Percentiles rank a stretch among this genome's conserved stretches.
Conservation (phyloP, 1,284 basidiomycete species). For the Stereum hirsutum region DNA sequence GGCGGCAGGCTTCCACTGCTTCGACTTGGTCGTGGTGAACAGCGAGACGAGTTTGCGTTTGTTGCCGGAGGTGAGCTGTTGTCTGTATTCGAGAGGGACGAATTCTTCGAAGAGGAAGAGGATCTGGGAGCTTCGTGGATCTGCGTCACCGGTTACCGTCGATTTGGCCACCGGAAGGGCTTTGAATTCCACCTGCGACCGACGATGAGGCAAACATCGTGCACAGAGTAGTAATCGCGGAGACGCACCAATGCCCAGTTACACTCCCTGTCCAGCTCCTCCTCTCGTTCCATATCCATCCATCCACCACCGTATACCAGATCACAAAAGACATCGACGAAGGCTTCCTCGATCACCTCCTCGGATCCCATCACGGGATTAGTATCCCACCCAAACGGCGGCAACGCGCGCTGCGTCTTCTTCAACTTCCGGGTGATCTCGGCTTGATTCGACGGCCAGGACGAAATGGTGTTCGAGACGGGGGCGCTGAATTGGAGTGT, state of each 20-base stretch:
- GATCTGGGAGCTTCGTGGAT: conserved; percentile 47
- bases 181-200: conserved; percentile 74
- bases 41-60: conserved; percentile 27
- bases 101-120: conserved; percentile 83
- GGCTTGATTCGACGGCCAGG: conserved; percentile 66
- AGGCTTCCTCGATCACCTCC: conserved; percentile 77
- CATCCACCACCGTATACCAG: conserved; percentile 74
- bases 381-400: conserved; percentile 80
- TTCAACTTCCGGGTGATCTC: conserved; percentile 72
- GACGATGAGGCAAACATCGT: not conserved
- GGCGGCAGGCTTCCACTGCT: conserved; percentile 68
- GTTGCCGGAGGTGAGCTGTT: conserved; percentile 48
- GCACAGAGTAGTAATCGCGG: not conserved
- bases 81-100: conserved; percentile 78
- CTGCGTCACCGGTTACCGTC: conserved; percentile 21
- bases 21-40: conserved; percentile 28
- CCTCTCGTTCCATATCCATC: conserved; percentile 66
- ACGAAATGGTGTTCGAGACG: conserved; percentile 49
- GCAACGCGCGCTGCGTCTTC: conserved; percentile 73
- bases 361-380: conserved; percentile 66
- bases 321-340: conserved; percentile 83
- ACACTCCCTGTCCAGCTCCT: conserved; percentile 73
- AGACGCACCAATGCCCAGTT: conserved; percentile 85
- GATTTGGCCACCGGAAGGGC: conserved; percentile 40
- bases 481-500: conserved; percentile 79